A percentile compares a stretch with the other conserved stretches of the same genome.
Conservation (phyloP, 768 basidiomycete species). For the Lactarius trivialis region DNA sequence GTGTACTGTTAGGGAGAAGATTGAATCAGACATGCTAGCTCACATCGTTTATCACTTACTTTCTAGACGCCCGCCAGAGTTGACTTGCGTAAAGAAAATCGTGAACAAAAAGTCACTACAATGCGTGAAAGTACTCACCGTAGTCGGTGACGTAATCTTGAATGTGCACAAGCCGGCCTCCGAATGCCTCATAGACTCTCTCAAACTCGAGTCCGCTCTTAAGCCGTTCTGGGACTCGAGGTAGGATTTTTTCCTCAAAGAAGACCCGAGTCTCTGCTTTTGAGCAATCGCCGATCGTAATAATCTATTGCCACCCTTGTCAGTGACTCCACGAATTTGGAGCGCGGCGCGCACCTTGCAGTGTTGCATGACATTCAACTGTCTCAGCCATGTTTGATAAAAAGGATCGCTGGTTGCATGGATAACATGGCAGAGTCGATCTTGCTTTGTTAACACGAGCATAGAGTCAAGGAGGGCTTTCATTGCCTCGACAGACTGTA, state of each 20-base stretch:
- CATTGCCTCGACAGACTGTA: slow-evolving; percentile 75
- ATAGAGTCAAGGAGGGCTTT: slow-evolving; percentile 80
- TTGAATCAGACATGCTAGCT: not conserved
- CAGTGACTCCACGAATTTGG: not conserved
- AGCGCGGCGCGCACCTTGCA: slow-evolving; percentile 49
- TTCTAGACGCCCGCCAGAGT: slow-evolving; percentile 63
- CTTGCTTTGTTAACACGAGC: slow-evolving; percentile 83
- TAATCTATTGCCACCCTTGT: slow-evolving; percentile 40
- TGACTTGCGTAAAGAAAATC: slow-evolving; percentile 41
- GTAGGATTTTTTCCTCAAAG: slow-evolving; percentile 57
- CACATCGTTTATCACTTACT: slow-evolving; percentile 38
- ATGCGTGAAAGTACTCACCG: slow-evolving; percentile 34
- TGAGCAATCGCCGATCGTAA: slow-evolving; percentile 75
- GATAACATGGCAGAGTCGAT: slow-evolving; percentile 75
- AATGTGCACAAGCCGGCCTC: slow-evolving; percentile 81
- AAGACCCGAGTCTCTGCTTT: slow-evolving; percentile 63
- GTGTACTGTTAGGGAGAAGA: slow-evolving; percentile 42
- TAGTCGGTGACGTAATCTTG: slow-evolving; percentile 74
- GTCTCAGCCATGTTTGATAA: slow-evolving; percentile 78
- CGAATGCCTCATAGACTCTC: slow-evolving; percentile 68
- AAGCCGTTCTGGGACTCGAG: slow-evolving; percentile 62
- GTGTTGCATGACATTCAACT: slow-evolving; percentile 74
- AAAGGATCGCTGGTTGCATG: slow-evolving; percentile 81
- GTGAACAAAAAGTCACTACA: not conserved
- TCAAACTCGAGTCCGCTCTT: slow-evolving; percentile 58